These are phyloP conservation scores for Trapa incisa DNA, from an alignment of 345 rosid species.

Conservation along the genomic window DNA sequence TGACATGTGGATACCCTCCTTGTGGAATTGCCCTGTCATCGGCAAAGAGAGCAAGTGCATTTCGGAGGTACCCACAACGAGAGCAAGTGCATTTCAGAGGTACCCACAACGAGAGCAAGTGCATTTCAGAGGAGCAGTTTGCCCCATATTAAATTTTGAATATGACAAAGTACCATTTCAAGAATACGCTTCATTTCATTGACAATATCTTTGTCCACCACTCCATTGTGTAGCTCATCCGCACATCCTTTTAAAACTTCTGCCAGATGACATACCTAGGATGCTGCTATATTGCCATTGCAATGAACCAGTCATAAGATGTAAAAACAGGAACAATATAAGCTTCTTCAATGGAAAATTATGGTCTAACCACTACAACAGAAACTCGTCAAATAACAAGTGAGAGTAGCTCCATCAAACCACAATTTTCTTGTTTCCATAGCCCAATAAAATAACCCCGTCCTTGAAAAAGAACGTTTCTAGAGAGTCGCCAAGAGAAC, in stretches of 20 bases:
- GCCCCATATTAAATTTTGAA: background rate
- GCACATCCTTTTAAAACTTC: constrained; percentile 56
- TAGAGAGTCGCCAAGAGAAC: background rate
- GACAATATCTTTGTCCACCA: constrained; percentile 36
- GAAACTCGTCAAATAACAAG: background rate
- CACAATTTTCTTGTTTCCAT: background rate
- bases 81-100: background rate
- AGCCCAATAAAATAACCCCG: background rate
- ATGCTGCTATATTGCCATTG: constrained; percentile 23
- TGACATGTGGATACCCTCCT: constrained; percentile 90
- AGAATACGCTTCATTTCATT: constrained; percentile 70
- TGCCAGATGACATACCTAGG: constrained; percentile 41
- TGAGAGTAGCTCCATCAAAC: background rate
- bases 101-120: background rate
- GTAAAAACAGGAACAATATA: background rate
- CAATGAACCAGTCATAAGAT: constrained; percentile 1
- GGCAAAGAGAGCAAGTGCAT: constrained; percentile 20
- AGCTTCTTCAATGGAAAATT: background rate
- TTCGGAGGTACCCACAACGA: too few relatives aligned
- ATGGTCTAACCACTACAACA: background rate
- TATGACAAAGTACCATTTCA: constrained; percentile 42
- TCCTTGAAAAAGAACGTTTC: background rate
- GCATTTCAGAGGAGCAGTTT: background rate
- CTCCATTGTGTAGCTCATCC: constrained; percentile 45
- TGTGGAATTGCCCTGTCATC: constrained; percentile 56